Evolutionary conservation across 2,329 filamentous ascomycete genomes (phyloP).

Genomic region (Aureobasidium sp.): DNA sequence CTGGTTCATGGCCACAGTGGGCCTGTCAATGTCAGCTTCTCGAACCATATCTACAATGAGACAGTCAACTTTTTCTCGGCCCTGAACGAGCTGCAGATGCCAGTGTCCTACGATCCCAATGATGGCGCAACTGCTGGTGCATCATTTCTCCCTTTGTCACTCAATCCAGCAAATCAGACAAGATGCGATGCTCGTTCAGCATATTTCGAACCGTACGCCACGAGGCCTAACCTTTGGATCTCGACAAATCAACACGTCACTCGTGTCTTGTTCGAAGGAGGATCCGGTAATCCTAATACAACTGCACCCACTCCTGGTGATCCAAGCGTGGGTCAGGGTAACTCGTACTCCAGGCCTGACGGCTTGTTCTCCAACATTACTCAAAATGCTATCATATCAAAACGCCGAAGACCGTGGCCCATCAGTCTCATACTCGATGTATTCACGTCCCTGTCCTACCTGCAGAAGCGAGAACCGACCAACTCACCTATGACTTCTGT

Average conservation of each 20-base stretch:
- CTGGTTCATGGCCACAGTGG: slow-evolving; percentile 36
- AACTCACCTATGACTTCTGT: not conserved
- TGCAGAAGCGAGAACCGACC: not conserved
- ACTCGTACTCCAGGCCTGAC: slow-evolving; percentile 4
- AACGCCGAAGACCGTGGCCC: not conserved
- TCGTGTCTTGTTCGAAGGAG: slow-evolving; percentile 23
- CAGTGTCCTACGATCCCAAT: slow-evolving; percentile 29
- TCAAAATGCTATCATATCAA: not conserved
- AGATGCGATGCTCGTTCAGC: slow-evolving; percentile 32
- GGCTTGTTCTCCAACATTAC: slow-evolving; percentile 4
- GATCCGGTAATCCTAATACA: slow-evolving; percentile 13
- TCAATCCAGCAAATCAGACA: slow-evolving; percentile 28
- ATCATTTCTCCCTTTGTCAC: slow-evolving; percentile 28
- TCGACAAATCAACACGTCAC: slow-evolving; percentile 29
- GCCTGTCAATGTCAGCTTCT: slow-evolving; percentile 42
- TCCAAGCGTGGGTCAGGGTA: slow-evolving; percentile 15
- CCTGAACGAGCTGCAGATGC: slow-evolving; percentile 29
- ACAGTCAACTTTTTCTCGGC: slow-evolving; percentile 28
- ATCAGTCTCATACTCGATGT: not conserved
- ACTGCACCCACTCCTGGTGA: slow-evolving; percentile 10
- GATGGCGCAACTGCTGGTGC: slow-evolving; percentile 28
- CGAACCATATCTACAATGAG: slow-evolving; percentile 30
- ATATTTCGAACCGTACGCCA: slow-evolving; percentile 29
- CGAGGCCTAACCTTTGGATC: slow-evolving; percentile 29
- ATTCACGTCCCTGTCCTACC: not conserved